Percentiles rank a stretch among this genome's conserved stretches.
Conservation (phyloP, 2,329 filamentous ascomycete genomes). For the Orbilia quercus region DNA sequence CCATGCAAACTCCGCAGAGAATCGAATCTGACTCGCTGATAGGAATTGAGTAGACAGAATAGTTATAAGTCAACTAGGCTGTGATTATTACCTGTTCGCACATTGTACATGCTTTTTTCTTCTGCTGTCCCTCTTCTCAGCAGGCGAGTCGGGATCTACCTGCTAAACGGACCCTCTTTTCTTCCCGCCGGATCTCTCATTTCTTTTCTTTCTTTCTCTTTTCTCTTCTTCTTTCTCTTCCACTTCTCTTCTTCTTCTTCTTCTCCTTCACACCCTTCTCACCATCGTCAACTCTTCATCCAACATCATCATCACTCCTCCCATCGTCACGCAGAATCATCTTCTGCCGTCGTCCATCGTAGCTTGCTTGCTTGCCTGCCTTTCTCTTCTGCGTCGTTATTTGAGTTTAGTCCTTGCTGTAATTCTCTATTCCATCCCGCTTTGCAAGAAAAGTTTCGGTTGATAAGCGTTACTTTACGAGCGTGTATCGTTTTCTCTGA, state of each 20-base stretch:
- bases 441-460: conserved; percentile 35
- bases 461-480: conserved; percentile 53
- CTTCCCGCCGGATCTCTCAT: not conserved
- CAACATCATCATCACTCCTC: conserved; percentile 14
- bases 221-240: conserved; percentile 5
- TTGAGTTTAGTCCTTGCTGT: not conserved
- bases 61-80: conserved; percentile 49
- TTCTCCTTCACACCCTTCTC: conserved; percentile 23
- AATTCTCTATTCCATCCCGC: not conserved
- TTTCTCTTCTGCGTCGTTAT: not conserved
- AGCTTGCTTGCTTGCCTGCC: conserved; percentile 3
- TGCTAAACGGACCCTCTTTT: conserved; percentile 46
- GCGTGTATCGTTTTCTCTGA: conserved; percentile 40
- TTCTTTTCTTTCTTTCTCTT: conserved; percentile 9
- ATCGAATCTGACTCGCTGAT: conserved; percentile 55
- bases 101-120: conserved; percentile 51
- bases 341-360: not conserved
- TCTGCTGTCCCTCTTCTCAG: conserved; percentile 6
- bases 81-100: conserved; percentile 55
- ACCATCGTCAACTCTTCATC: conserved; percentile 26
- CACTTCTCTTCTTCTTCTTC: conserved; percentile 18
- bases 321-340: conserved; percentile 2
- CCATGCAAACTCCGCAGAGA: conserved; percentile 21
- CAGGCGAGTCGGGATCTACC: conserved; percentile 32
- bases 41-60: conserved; percentile 9